Base-by-base conservation (phyloP, 2,329 filamentous ascomycete genomes). In the Epichloe brachyelytri region DNA sequence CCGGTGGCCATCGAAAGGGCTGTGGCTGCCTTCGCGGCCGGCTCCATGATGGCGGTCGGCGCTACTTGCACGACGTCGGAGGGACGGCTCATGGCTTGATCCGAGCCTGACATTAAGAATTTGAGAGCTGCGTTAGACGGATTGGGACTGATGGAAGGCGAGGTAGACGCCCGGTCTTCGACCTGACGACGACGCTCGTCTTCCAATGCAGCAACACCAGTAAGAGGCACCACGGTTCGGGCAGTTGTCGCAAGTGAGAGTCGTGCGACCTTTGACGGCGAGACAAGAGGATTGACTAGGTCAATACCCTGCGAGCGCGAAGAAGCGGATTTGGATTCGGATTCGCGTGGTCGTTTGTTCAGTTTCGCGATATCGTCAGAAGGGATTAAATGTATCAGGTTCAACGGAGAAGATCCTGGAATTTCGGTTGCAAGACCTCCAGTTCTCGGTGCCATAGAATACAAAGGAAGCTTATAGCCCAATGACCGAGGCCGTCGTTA, bases 231-330 rank as follows among this genome's bases (percentile, higher is more conserved):
- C 43, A 74, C 69, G 14, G 74, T 71, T 52, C 67, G 68, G 53
- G 68, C 65, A 39, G 68, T 65, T 37, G 68, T 65, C 49, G 68
- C 58, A 57, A 73, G 57, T 45, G 70, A 72, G 20, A 78, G 66
- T 30, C 76, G 74, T 50, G 76, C 75, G 46, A 75, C 68, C 61
- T 80, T 80, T 48, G 73, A 69, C 5, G 77, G 77, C 26, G 77
- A 79, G 17, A 70, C 64, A 48, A 74, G 68, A 49, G 65, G 60
- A 56, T 66, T 58, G 50, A 65, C 60, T 34, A 63, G 61, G 26
- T 61, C 56, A 47, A 59, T 51, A 14, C 57, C 52, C 10, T 63
- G 56, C 20, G 64, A 59, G 48, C 63, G 60, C 39, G 68, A 64
- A 51, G 69, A 68, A 26, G 67, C 62, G 26, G 73, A 72, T 11